Conservation (phyloP, 805 yeast species). For the Sungouiozyma intestinalis region DNA sequence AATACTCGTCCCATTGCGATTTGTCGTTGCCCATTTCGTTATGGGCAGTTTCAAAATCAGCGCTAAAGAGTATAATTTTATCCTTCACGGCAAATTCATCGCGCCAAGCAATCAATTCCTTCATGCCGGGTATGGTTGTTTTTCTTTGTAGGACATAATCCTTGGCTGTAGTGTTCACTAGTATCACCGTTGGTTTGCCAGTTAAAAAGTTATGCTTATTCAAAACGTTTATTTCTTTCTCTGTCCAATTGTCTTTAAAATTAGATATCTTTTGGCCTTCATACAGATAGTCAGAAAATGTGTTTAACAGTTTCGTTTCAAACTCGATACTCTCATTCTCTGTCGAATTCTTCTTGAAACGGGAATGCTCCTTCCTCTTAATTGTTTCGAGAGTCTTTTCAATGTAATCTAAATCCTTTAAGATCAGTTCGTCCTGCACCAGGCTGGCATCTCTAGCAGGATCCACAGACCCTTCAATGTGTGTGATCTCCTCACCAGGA, state of each 20-base stretch:
- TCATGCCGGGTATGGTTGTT: constrained; percentile 39
- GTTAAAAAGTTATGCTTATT: constrained; percentile 68
- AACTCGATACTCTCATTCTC: constrained; percentile 30
- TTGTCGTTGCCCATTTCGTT: constrained; percentile 24
- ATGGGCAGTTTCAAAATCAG: constrained; percentile 35
- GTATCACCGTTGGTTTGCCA: constrained; percentile 77
- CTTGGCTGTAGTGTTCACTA: constrained; percentile 61
- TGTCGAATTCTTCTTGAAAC: constrained; percentile 36
- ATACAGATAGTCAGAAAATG: constrained; percentile 40
- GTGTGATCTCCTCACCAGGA: constrained; percentile 66
- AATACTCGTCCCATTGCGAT: constrained; percentile 8
- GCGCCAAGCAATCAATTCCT: constrained; percentile 52
- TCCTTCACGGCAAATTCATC: constrained; percentile 49
- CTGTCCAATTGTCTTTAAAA: constrained; percentile 53
- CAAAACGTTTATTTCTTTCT: constrained; percentile 53
- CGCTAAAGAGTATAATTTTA: constrained; percentile 58
- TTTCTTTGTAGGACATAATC: constrained; percentile 41
- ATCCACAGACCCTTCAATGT: constrained; percentile 61
- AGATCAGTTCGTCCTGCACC: constrained; percentile 63
- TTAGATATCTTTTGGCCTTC: constrained; percentile 43
- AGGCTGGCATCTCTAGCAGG: constrained; percentile 69
- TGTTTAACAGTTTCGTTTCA: constrained; percentile 34
- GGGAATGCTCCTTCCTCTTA: constrained; percentile 22
- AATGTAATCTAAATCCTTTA: constrained; percentile 66
- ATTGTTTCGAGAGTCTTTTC: constrained; percentile 42